These are phyloP conservation scores for Sclerotinia glacialis DNA, from an alignment of 2,329 filamentous ascomycete species.

Conservation along the genomic window DNA sequence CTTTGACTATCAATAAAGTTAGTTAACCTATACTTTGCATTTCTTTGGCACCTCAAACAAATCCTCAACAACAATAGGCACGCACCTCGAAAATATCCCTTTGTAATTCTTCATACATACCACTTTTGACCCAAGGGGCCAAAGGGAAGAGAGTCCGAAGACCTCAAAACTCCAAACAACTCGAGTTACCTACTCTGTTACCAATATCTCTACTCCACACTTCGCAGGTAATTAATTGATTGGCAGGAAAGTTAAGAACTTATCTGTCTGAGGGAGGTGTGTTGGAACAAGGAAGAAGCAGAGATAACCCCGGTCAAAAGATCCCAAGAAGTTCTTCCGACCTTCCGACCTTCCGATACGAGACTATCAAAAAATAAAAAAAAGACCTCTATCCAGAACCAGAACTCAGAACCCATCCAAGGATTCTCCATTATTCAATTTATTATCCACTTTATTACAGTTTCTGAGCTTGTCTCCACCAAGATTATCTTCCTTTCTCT, in stretches of 20 bases:
- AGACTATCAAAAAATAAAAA: constrained; percentile 2
- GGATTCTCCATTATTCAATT: constrained; percentile 16
- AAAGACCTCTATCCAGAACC: constrained; percentile 5
- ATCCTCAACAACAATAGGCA: background rate
- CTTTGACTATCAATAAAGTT: too few relatives aligned
- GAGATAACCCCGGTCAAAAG: background rate
- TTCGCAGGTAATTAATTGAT: background rate
- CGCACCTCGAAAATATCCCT: background rate
- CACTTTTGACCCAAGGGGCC: background rate
- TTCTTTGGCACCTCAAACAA: too few relatives aligned
- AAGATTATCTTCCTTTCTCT: background rate
- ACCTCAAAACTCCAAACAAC: background rate
- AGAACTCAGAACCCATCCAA: too few relatives aligned
- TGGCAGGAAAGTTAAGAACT: background rate
- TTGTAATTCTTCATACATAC: background rate
- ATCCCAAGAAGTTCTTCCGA: background rate
- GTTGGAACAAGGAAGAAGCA: background rate
- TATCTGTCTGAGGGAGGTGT: background rate
- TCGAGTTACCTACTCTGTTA: background rate
- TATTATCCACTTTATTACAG: constrained; percentile 1
- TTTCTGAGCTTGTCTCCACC: constrained; percentile 10
- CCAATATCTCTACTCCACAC: background rate
- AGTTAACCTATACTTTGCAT: background rate
- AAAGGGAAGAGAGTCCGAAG: background rate
- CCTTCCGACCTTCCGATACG: constrained; percentile 3